Conservation (phyloP, 768 basidiomycete species). For the Pisolithus microcarpus region DNA sequence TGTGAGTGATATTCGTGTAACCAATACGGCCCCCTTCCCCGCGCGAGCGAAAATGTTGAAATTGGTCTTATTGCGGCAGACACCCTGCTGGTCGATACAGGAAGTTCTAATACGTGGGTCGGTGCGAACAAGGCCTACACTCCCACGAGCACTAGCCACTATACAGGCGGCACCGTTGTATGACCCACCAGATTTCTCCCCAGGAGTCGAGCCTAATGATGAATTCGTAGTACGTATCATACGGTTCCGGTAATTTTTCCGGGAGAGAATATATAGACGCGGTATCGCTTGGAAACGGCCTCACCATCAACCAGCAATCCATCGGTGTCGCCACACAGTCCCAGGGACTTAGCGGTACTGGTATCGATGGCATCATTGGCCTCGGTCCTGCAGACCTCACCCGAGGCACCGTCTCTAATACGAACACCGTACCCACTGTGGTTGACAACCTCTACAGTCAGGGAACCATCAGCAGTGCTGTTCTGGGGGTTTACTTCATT, state of each 20-base stretch:
- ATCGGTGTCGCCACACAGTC: constrained; percentile 30
- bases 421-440: constrained; percentile 24
- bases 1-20: too few species aligned
- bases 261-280: constrained; percentile 15
- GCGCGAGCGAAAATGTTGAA: not conserved
- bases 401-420: constrained; percentile 11
- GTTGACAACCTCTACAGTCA: constrained; percentile 28
- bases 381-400: constrained; percentile 30
- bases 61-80: constrained; percentile 10
- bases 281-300: constrained; percentile 7
- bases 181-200: not conserved
- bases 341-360: constrained; percentile 15
- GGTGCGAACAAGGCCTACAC: constrained; percentile 18
- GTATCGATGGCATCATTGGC: constrained; percentile 35
- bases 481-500: constrained; percentile 29
- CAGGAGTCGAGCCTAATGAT: not conserved
- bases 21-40: too few species aligned
- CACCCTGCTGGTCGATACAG: constrained; percentile 25
- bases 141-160: constrained; percentile 10
- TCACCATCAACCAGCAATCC: constrained; percentile 23
- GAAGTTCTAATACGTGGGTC: constrained; percentile 28
- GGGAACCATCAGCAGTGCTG: constrained; percentile 19
- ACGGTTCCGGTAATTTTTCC: constrained; percentile 15
- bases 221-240: constrained; percentile 6
- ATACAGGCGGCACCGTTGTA: constrained; percentile 18